A percentile compares a stretch with the other conserved stretches of the same genome.
phyloP scores from a whole-genome alignment of 768 basidiomycete genomes.

The Auriscalpium vulgare region DNA sequence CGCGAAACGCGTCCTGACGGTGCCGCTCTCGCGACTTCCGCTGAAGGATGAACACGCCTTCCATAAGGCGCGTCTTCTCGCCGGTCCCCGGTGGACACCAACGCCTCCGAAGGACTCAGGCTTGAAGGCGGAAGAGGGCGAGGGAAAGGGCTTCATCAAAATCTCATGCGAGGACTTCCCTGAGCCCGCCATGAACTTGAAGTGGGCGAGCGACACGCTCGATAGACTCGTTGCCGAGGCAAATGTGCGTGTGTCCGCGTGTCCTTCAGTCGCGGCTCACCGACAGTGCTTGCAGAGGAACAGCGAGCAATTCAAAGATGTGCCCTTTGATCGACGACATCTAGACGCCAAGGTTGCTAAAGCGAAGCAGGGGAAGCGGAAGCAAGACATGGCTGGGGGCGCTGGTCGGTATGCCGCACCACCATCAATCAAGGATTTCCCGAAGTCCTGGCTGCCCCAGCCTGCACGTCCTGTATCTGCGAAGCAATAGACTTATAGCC shows the following conservation, averaged over 20 bases:
- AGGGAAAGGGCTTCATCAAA: slow-evolving; percentile 78
- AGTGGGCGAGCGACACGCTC: slow-evolving; percentile 86
- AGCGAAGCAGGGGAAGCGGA: slow-evolving; percentile 56
- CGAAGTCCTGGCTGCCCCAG: slow-evolving; percentile 15
- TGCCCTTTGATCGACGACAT: slow-evolving; percentile 82
- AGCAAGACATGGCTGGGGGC: slow-evolving; percentile 12
- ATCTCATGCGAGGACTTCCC: slow-evolving; percentile 87
- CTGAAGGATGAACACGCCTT: slow-evolving; percentile 53
- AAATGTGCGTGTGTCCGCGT: slow-evolving; percentile 52
- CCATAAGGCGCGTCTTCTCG: slow-evolving; percentile 83
- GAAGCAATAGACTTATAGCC: neutral
- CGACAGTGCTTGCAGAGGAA: slow-evolving; percentile 26
- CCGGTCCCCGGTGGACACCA: slow-evolving; percentile 82
- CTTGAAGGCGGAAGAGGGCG: slow-evolving; percentile 33
- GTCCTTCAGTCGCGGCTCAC: neutral
- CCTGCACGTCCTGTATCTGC: neutral
- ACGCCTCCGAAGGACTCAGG: slow-evolving; percentile 67
- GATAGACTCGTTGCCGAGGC: slow-evolving; percentile 74
- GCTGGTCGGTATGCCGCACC: slow-evolving; percentile 10
- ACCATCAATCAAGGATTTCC: slow-evolving; percentile 15
- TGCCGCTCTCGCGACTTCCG: slow-evolving; percentile 66
- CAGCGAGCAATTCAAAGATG: slow-evolving; percentile 42
- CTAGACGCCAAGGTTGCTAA: slow-evolving; percentile 64
- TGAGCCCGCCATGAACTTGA: slow-evolving; percentile 78
- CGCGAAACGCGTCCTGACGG: slow-evolving; percentile 65